Base-by-base conservation (phyloP, 495 filamentous ascomycete genomes). In the Aspergillus panamensis region DNA sequence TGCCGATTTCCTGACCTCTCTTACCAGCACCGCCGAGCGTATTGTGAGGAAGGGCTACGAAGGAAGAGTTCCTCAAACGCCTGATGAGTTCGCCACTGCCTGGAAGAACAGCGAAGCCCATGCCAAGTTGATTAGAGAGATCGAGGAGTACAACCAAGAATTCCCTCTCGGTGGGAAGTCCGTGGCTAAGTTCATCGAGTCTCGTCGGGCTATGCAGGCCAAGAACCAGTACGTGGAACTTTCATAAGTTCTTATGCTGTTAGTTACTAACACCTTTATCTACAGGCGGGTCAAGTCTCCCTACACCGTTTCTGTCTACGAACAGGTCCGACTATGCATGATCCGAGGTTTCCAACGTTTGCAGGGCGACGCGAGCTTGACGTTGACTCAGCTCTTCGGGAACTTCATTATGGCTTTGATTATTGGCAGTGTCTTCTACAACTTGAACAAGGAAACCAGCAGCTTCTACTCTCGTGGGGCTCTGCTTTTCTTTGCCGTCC, bases 401-500 rank as follows among this genome's bases (percentile, higher is more conserved):
- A 94, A 96, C 67, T 79, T 84, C 53, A 74, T 85, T 61, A 89
- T 96, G 84, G 82, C 91, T 37, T 77, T 97, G 53, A 87, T 97
- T 67, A 86, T 97, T 67, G 85, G 87, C 48, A 89, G 84, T 66
- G 88, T 97, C 53, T 97, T 96, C 77, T 96, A 84, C 75, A 88
- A 96, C 60, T 69, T 96, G 17, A 66, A 80, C 25, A 69, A 65
- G 1, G 77, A 77, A 31, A 91, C 90, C 6, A 64, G 69, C 19
- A 90, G 84, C 69, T 95, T 97, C 76, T 97, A 85, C 74, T 82
- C 84, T 62, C 83, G 90, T 52, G 91, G 89, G 48, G 89, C 89
- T 58, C 76, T 97, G 32, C 79, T 97, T 35, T 97, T 97, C 84
- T 97, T 97, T 66, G 90, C 91, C 57, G 86, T 95, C 59, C 78